Base-by-base conservation (phyloP, 176 grass and related monocot genomes). In the Miscanthus lutarioriparius region DNA sequence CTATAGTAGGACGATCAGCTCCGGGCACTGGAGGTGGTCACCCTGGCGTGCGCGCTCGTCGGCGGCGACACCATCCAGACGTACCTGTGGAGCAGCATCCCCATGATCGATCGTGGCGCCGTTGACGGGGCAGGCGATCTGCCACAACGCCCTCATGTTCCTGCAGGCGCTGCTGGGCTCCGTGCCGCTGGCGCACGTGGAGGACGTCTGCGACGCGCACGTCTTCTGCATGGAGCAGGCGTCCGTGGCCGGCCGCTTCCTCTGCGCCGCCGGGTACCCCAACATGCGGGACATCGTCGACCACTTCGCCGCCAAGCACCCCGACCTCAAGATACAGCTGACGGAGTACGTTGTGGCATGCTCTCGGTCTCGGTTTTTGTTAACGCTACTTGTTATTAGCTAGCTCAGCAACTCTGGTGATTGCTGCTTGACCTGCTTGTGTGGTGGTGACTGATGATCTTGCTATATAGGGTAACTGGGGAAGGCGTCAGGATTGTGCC, bases 21-120 rank as follows among this genome's bases (percentile, higher is more conserved):
- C 23, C 3, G 48, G 43, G 0, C 85, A 25, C 33, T 89, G 23
- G 89, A 91, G 89, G 81, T 88, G 51, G 85, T 88, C 5, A n/a
- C 77, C 25, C 64, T 89, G 64, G 23, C 16, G 33, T 92, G 83
- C 84, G 87, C 17, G 26, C 22, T 90, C 20, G 67, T 86, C 45
- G 88, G 94, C 59, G 94, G 94, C 22, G 89, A 90, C 69, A 86
- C 89, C 4, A 30, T 94, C 30, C 87, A 89, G 51, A 44, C 86
- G 5, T 23, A 49, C 56, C 19, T 68, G 1, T 68, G 84, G 9
- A 75, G 28, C 13, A 89, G 19, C 79, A 27, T 87, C 64, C 59
- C 51, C 1, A 1, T 75, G 4, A 65, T n/a, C n/a, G n/a, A n/a
- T 97, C 30, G 33, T 90, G 28, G 25, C 91, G 17, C 89, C 89